Evolutionary conservation across 257 asterid genomes (phyloP).

Genomic region (Nyctanthes arbortristis): DNA sequence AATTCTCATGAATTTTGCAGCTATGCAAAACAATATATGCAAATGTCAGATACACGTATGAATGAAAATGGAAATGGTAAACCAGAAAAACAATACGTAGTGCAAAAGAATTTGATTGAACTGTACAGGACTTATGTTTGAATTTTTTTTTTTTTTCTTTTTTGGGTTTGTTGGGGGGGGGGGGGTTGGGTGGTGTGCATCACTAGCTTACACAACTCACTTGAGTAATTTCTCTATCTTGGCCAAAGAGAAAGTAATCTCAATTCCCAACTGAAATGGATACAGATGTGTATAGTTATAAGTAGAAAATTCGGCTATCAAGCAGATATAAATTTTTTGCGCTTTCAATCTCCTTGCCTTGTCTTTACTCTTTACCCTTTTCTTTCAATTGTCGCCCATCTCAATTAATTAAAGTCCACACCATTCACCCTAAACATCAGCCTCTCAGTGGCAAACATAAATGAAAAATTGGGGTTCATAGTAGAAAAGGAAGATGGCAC

Average conservation of each 20-base stretch:
- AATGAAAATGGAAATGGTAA: no score
- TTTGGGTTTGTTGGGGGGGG: no score
- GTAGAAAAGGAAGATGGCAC: background rate
- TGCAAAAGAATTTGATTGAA: no score
- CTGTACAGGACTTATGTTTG: no score
- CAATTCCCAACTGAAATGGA: background rate
- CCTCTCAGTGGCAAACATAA: background rate
- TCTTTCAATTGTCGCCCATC: no score
- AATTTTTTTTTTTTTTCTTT: no score
- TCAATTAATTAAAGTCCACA: no score
- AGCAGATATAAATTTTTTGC: background rate
- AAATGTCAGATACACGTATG: background rate
- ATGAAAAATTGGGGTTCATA: background rate
- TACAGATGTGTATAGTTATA: no score
- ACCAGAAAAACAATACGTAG: no score
- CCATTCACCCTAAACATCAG: background rate
- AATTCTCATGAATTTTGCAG: background rate
- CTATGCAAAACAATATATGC: background rate
- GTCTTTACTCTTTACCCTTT: background rate
- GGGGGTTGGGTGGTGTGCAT: background rate
- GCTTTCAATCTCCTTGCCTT: background rate
- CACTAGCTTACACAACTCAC: background rate
- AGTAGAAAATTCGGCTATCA: background rate
- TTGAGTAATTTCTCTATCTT: background rate
- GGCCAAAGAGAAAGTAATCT: background rate